Percentiles rank a stretch among this genome's conserved stretches.
phyloP scores from a whole-genome alignment of 2,329 filamentous ascomycete species.

The Pseudogymnoascus sp. region DNA sequence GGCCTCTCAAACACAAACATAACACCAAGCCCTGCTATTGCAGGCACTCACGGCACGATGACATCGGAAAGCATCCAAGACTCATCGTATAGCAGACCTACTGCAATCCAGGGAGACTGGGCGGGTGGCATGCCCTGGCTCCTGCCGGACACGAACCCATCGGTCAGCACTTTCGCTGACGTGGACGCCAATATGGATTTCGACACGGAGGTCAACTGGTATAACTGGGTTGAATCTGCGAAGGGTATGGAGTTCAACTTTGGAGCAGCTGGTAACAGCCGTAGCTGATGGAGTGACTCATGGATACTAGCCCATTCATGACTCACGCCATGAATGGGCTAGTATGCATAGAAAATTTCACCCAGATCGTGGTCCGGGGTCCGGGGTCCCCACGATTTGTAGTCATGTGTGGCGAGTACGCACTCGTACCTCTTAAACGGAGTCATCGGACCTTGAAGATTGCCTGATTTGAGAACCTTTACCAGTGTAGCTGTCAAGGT shows the following conservation, averaged over 20 bases:
- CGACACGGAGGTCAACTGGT: constrained; percentile 31
- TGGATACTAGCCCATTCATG: background rate
- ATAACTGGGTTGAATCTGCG: constrained; percentile 32
- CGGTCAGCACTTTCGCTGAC: constrained; percentile 19
- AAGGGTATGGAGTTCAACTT: constrained; percentile 18
- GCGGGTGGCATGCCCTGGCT: constrained; percentile 20
- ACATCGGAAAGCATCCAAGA: background rate
- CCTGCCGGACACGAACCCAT: constrained; percentile 21
- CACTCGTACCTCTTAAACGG: background rate
- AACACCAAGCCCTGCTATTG: background rate
- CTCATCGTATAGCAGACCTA: constrained; percentile 10
- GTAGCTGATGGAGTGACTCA: background rate
- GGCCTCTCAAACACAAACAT: background rate
- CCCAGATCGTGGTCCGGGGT: background rate
- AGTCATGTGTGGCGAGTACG: background rate
- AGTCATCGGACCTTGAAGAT: background rate
- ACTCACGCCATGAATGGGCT: background rate
- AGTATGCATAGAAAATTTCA: background rate
- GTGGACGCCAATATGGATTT: constrained; percentile 25
- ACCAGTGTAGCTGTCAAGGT: background rate
- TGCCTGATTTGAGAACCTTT: background rate
- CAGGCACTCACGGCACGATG: background rate
- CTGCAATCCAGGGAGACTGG: constrained; percentile 11
- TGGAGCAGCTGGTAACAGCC: background rate
- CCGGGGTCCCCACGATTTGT: background rate